Evolutionary conservation across 768 basidiomycete genomes (phyloP).

Genomic region (Auriculariales sp.): DNA sequence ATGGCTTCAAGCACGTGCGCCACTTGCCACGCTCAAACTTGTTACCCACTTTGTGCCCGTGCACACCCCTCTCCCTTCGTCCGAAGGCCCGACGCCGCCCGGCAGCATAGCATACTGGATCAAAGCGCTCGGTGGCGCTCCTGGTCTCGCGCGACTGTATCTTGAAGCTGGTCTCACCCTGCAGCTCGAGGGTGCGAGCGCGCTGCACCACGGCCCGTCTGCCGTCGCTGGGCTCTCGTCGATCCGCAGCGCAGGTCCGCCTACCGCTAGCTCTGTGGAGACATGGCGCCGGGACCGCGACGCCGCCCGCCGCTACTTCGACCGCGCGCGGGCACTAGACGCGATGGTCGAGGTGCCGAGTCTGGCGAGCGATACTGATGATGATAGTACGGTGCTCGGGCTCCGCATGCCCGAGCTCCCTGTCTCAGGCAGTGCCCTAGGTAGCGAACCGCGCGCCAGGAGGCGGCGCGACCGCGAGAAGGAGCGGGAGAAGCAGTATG

Average conservation of each 20-base stretch:
- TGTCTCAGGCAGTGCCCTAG: slow-evolving; percentile 13
- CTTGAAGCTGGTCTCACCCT: slow-evolving; percentile 57
- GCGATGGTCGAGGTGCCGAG: slow-evolving; percentile 56
- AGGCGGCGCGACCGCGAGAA: slow-evolving; percentile 1
- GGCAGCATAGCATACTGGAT: slow-evolving; percentile 49
- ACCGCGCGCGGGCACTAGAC: slow-evolving; percentile 45
- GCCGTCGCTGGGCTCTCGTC: slow-evolving; percentile 69
- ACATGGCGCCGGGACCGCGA: slow-evolving; percentile 66
- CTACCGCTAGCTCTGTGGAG: slow-evolving; percentile 35
- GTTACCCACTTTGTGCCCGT: slow-evolving; percentile 59
- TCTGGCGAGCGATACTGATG: slow-evolving; percentile 33
- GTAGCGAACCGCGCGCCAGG: slow-evolving; percentile 4
- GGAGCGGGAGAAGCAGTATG: slow-evolving; percentile 5
- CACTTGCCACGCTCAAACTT: slow-evolving; percentile 64
- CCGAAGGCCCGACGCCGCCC: slow-evolving; percentile 25
- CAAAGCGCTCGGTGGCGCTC: slow-evolving; percentile 49
- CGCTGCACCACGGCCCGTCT: slow-evolving; percentile 44
- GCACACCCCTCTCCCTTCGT: slow-evolving; percentile 16
- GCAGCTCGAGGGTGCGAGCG: slow-evolving; percentile 68
- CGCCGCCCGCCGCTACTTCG: slow-evolving; percentile 56
- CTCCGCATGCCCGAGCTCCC: slow-evolving; percentile 62
- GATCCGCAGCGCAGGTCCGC: slow-evolving; percentile 29
- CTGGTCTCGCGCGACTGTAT: slow-evolving; percentile 59
- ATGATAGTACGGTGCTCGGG: slow-evolving; percentile 19
- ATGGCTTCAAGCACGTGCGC: slow-evolving; percentile 65